phyloP scores from a whole-genome alignment of 1,284 basidiomycete genomes.

The Vanrija pseudolonga region DNA sequence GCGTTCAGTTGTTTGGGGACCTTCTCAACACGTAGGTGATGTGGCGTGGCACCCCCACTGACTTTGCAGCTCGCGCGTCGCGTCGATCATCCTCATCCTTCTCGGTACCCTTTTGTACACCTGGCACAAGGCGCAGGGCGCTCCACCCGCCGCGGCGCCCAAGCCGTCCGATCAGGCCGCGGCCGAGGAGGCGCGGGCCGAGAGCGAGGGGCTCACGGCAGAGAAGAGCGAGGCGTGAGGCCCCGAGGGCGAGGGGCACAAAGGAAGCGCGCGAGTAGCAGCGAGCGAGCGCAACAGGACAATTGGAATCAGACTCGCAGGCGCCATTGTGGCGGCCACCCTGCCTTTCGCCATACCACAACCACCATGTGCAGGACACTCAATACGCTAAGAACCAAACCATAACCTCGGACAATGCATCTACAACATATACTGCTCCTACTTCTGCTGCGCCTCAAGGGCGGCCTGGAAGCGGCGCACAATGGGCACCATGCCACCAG shows the following conservation, averaged over 20 bases:
- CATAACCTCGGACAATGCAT: too few species aligned
- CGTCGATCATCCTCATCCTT: constrained; percentile 14
- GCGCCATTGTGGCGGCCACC: too few species aligned
- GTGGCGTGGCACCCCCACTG: neutral
- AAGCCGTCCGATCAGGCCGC: too few species aligned
- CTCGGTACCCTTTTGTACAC: constrained; percentile 17
- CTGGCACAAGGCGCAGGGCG: constrained; percentile 12
- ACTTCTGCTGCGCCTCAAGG: constrained; percentile 21
- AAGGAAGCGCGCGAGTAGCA: too few species aligned
- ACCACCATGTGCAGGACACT: too few species aligned
- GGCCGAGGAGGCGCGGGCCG: too few species aligned
- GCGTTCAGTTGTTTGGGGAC: constrained; percentile 2
- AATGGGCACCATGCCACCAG: constrained; percentile 47
- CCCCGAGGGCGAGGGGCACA: neutral
- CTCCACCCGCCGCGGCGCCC: neutral
- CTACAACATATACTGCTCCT: neutral
- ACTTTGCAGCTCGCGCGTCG: constrained; percentile 9
- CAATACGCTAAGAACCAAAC: too few species aligned
- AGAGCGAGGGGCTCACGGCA: too few species aligned
- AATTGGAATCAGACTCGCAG: too few species aligned
- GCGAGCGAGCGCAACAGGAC: neutral
- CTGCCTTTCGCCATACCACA: too few species aligned
- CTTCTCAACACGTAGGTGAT: neutral
- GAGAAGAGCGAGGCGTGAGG: neutral
- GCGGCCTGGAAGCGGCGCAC: constrained; percentile 45